phyloP scores from a whole-genome alignment of 2,329 filamentous ascomycete species.

The Catunica adiposa region DNA sequence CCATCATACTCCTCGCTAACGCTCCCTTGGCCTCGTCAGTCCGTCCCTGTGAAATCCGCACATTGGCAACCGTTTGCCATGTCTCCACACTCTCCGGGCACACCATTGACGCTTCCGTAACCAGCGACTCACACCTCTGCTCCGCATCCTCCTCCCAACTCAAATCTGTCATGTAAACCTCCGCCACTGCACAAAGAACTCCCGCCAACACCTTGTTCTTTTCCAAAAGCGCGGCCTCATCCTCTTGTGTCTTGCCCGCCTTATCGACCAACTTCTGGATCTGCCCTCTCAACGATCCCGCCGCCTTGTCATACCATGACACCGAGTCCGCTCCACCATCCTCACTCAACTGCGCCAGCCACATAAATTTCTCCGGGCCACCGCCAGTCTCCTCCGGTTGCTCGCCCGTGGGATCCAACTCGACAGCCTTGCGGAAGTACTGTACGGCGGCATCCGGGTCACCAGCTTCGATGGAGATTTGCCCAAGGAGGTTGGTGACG shows the following conservation, averaged over 20 bases:
- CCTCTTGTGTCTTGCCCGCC: conserved; percentile 21
- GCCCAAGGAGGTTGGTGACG: conserved; percentile 60
- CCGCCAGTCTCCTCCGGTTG: conserved; percentile 57
- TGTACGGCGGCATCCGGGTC: conserved; percentile 58
- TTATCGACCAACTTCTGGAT: conserved; percentile 42
- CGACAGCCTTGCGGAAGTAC: conserved; percentile 56
- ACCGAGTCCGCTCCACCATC: conserved; percentile 51
- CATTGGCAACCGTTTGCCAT: conserved; percentile 88
- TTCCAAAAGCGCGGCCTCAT: conserved; percentile 36
- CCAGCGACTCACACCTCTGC: conserved; percentile 65
- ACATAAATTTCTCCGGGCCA: conserved; percentile 85
- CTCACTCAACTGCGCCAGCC: conserved; percentile 77
- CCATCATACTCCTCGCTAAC: conserved; percentile 57
- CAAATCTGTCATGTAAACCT: conserved; percentile 98
- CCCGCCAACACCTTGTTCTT: conserved; percentile 71
- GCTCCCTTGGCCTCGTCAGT: conserved; percentile 66
- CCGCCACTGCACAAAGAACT: conserved; percentile 82
- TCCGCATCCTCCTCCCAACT: conserved; percentile 89
- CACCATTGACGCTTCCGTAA: conserved; percentile 79
- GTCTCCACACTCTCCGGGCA: conserved; percentile 70
- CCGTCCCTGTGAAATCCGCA: conserved; percentile 75
- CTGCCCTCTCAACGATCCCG: conserved; percentile 52
- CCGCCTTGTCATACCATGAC: conserved; percentile 52
- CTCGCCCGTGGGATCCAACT: conserved; percentile 59
- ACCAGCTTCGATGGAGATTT: conserved; percentile 68